phyloP scores from a whole-genome alignment of 2,329 filamentous ascomycete species.

The Allantophomopsis lycopodina region DNA sequence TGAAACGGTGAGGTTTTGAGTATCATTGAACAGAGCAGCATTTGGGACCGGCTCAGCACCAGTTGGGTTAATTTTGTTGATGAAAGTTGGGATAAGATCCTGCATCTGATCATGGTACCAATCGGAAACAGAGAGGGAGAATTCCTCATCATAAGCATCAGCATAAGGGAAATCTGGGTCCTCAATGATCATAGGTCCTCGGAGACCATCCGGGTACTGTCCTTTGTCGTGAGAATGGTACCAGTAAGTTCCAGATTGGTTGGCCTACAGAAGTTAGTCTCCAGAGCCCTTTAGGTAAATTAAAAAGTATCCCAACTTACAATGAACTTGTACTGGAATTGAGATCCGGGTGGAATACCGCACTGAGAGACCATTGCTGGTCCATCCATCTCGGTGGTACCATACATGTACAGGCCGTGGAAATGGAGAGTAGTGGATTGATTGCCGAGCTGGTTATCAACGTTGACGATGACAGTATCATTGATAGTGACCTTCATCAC shows the following conservation, averaged over 20 bases:
- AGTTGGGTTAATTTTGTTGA: conserved; percentile 30
- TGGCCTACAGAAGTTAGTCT: conserved; percentile 8
- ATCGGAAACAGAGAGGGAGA: conserved; percentile 41
- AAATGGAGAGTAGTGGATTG: conserved; percentile 52
- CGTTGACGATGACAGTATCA: conserved; percentile 44
- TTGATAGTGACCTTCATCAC: conserved; percentile 47
- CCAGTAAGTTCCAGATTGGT: conserved; percentile 67
- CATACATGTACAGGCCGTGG: conserved; percentile 59
- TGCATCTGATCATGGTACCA: conserved; percentile 47
- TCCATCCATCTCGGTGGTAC: conserved; percentile 59
- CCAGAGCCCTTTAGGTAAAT: conserved; percentile 2
- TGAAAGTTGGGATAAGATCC: conserved; percentile 29
- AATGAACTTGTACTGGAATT: conserved; percentile 57
- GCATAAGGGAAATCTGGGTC: conserved; percentile 34
- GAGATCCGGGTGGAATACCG: conserved; percentile 45
- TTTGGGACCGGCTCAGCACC: conserved; percentile 41
- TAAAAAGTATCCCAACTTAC: conserved; percentile 22
- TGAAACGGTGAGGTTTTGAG: conserved; percentile 39
- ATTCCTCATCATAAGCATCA: conserved; percentile 34
- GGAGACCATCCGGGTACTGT: conserved; percentile 44
- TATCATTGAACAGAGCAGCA: conserved; percentile 55
- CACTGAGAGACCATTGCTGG: conserved; percentile 54
- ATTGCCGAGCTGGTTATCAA: conserved; percentile 45
- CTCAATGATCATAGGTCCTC: conserved; percentile 39
- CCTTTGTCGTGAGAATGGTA: conserved; percentile 46